Base-by-base conservation (phyloP, 2,329 filamentous ascomycete species). In the Colletotrichum echinochloae region DNA sequence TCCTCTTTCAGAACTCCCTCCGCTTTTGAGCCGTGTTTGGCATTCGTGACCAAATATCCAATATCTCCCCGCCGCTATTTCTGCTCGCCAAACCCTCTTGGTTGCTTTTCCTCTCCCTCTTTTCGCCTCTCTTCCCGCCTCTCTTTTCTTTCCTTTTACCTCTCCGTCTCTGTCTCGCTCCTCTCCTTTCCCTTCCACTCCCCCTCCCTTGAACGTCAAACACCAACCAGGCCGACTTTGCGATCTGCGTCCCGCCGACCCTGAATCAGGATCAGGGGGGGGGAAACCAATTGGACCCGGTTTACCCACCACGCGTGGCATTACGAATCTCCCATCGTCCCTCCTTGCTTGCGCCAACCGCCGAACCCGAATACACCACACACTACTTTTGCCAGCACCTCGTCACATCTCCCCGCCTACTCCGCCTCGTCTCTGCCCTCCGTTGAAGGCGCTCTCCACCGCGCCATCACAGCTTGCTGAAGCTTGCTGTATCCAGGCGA, bases 21-120 rank as follows among this genome's bases (percentile, higher is more conserved):
- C 66, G 63, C 66, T 70, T 52, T 66, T 66, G 44, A 52, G 46
- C 28, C 35, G 44, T 52, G 67, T 70, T 62, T 70, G 67, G 67
- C 64, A 70, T 67, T 59, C 39, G 64, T 64, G 54, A 64, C 64
- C 67, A 70, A 70, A 67, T 62, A 67, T 70, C 57, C 67, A 70
- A 70, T 70, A 70, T 62, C 67, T 67, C 44, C 49, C 64, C 64
- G 67, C 64, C 67, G 66, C 51, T 52, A 59, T 57, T 56, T 52
- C 51, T 62, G 59, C 49, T 41, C 37, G 20, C 44, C 30, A 23
- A n/a, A 60, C 39, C 46, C 23, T 65, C 30, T 16, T 30, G 37
- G 9, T 41, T 39, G 37, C 49, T 37, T 39, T 26, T 57, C 7
- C 56, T 49, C n/a, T 48, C 12, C 14, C 30, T 60, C 30, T 20